Conservation (phyloP, 176 grass and related monocot species). For the Poa pratensis region DNA sequence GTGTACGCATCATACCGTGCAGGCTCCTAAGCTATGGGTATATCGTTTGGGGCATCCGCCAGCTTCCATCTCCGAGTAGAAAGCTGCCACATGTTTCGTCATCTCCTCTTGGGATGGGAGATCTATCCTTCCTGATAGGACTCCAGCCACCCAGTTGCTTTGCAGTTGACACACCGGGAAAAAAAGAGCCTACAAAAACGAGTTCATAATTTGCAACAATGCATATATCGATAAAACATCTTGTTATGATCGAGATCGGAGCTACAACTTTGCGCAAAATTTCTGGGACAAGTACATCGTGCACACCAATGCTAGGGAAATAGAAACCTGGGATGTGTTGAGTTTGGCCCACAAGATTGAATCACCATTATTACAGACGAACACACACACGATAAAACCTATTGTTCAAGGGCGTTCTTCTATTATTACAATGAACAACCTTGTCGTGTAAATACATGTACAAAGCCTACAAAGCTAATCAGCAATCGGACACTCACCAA, state of each 20-base stretch:
- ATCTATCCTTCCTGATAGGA: neutral
- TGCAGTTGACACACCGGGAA: neutral
- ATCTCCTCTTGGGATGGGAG: neutral
- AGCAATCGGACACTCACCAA: too few relatives aligned
- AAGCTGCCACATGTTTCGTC: neutral
- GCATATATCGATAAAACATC: neutral
- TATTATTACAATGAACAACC: too few relatives aligned
- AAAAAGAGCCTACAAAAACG: neutral
- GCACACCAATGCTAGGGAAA: too few relatives aligned
- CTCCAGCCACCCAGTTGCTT: neutral
- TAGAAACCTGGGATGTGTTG: too few relatives aligned
- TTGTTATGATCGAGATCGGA: neutral
- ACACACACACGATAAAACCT: too few relatives aligned
- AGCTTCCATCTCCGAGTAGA: neutral
- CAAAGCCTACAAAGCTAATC: too few relatives aligned
- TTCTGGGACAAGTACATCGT: too few relatives aligned
- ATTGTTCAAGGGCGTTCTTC: too few relatives aligned
- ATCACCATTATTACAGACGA: too few relatives aligned
- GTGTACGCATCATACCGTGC: neutral
- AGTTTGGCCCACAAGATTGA: too few relatives aligned
- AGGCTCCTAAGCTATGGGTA: neutral
- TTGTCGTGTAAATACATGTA: too few relatives aligned
- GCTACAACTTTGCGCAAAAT: too few relatives aligned
- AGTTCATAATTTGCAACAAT: neutral
- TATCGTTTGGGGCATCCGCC: neutral